phyloP scores from a whole-genome alignment of 192 early-diverging fungal species.

The Gorgonomyces haynaldii region DNA sequence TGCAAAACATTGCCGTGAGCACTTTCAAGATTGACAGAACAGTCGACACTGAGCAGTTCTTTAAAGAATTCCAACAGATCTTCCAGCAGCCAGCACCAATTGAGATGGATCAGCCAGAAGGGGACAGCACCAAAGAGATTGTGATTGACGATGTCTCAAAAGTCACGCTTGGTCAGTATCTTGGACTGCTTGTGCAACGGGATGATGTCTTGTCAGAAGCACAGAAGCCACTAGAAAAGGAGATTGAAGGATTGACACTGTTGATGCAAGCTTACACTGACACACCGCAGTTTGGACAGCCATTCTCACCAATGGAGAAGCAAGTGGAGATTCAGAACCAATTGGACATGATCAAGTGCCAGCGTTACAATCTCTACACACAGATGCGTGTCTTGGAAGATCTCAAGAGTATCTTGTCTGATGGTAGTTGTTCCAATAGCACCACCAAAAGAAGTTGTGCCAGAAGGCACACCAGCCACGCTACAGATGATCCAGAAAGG shows the following conservation, averaged over 20 bases:
- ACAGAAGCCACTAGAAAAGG: slow-evolving; percentile 16
- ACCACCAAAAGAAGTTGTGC: slow-evolving; percentile 13
- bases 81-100: slow-evolving; percentile 21
- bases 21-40: slow-evolving; percentile 11
- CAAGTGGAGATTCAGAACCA: slow-evolving; percentile 25
- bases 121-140: slow-evolving; percentile 20
- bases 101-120: slow-evolving; percentile 16
- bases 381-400: slow-evolving; percentile 22
- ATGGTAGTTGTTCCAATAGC: slow-evolving; percentile 17
- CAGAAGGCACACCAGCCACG: background rate
- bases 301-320: slow-evolving; percentile 20
- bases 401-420: slow-evolving; percentile 13
- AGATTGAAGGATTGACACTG: slow-evolving; percentile 19
- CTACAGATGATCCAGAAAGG: background rate
- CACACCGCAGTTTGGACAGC: slow-evolving; percentile 24
- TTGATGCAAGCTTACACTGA: slow-evolving; percentile 21
- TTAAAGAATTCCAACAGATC: slow-evolving; percentile 16
- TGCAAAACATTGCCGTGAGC: slow-evolving; percentile 5
- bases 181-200: slow-evolving; percentile 16
- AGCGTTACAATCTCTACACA: slow-evolving; percentile 6
- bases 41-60: slow-evolving; percentile 18
- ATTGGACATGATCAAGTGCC: slow-evolving; percentile 22
- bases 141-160: slow-evolving; percentile 34
- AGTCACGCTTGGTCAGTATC: slow-evolving; percentile 26
- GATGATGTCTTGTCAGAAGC: slow-evolving; percentile 13